phyloP scores from a whole-genome alignment of 495 filamentous ascomycete genomes.

The Aspergillus avenaceus region DNA sequence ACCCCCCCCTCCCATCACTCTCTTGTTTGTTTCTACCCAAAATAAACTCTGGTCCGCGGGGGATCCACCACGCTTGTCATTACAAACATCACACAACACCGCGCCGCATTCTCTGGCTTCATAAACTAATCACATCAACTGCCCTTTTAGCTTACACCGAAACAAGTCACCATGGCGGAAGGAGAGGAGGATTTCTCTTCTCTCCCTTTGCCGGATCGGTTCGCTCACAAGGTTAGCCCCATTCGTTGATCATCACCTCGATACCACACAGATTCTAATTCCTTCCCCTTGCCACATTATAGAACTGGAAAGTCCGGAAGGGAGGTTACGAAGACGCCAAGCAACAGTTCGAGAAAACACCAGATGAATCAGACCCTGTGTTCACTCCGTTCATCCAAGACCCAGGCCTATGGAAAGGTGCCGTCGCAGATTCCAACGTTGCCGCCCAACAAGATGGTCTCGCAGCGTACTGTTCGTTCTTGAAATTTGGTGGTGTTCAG shows the following conservation, averaged over 20 bases:
- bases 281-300: not conserved
- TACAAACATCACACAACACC: not conserved
- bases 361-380: conserved; percentile 80
- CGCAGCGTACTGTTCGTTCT: conserved; percentile 77
- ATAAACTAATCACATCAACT: not conserved
- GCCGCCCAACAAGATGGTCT: conserved; percentile 95
- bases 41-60: too few relatives aligned
- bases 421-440: conserved; percentile 93
- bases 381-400: conserved; percentile 87
- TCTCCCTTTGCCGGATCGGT: conserved; percentile 76
- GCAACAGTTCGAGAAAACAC: conserved; percentile 77
- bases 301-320: conserved; percentile 98
- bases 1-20: too few relatives aligned
- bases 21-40: not conserved
- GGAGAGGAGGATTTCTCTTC: conserved; percentile 79
- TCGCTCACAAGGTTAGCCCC: conserved; percentile 73
- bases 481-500: conserved; percentile 80
- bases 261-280: conserved; percentile 17
- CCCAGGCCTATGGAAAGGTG: conserved; percentile 82
- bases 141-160: conserved; percentile 6
- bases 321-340: conserved; percentile 90
- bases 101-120: not conserved
- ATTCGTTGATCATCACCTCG: not conserved
- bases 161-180: conserved; percentile 44
- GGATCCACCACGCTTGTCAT: not conserved